Evolutionary conservation across 106 monocot genomes (phyloP).

Genomic region (Ottelia alismoides): DNA sequence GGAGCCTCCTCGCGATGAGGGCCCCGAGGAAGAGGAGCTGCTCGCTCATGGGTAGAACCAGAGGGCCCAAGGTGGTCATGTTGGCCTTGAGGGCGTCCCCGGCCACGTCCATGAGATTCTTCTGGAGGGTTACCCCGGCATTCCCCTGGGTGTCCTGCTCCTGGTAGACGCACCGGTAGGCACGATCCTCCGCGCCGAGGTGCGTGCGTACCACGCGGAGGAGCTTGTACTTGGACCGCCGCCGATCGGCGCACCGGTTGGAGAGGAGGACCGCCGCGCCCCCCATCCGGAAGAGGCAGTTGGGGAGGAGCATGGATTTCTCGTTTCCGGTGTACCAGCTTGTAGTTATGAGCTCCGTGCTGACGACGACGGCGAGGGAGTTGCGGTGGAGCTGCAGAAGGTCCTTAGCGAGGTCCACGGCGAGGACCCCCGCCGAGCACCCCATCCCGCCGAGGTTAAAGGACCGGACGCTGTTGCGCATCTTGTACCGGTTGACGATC

Average conservation of each 20-base stretch:
- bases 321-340: slow-evolving; percentile 4
- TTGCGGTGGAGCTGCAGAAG: neutral
- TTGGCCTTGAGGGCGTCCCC: slow-evolving; percentile 14
- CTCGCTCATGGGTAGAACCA: no score
- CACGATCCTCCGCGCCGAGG: no score
- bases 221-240: no score
- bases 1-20: slow-evolving; percentile 6
- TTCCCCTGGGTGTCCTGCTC: slow-evolving; percentile 7
- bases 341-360: slow-evolving; percentile 1
- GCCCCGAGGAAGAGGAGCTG: slow-evolving; percentile 13
- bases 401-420: slow-evolving; percentile 3
- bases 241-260: slow-evolving; percentile 17
- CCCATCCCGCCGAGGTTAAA: no score
- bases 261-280: no score
- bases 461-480: no score
- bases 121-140: slow-evolving; percentile 5
- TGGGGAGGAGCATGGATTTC: no score
- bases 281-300: no score
- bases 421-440: no score
- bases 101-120: slow-evolving; percentile 12
- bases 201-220: no score
- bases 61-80: no score
- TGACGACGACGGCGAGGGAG: slow-evolving; percentile 2
- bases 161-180: slow-evolving; percentile 16
- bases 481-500: no score